phyloP scores from a whole-genome alignment of 164 flowering plant genomes.

The Vitis labrusca region DNA sequence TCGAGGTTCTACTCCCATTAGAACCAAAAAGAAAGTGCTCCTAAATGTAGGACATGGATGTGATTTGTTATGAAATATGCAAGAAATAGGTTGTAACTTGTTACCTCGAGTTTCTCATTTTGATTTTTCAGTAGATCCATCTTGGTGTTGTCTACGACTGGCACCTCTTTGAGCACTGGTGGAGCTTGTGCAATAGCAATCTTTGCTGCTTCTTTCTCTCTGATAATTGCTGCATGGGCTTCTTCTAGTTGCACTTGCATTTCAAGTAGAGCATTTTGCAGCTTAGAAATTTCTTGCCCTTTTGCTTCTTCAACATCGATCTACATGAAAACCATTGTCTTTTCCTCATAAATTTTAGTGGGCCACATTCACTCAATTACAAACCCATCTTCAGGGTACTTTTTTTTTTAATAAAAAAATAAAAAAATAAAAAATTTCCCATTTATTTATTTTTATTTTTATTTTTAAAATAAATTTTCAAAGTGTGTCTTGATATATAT shows the following conservation, averaged over 20 bases:
- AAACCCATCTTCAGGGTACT: not conserved
- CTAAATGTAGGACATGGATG: not conserved
- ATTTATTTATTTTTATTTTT: not conserved
- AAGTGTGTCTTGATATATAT: too few relatives aligned
- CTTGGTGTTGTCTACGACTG: slow-evolving; percentile 65
- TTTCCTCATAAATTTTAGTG: too few relatives aligned
- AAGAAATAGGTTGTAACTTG: not conserved
- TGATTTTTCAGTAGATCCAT: slow-evolving; percentile 50
- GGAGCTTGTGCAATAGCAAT: slow-evolving; percentile 79
- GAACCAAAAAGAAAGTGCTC: too few relatives aligned
- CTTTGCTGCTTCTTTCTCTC: slow-evolving; percentile 77
- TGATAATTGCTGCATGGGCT: slow-evolving; percentile 56
- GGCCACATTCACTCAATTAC: slow-evolving; percentile 7
- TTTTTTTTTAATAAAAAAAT: too few relatives aligned
- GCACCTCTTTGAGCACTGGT: slow-evolving; percentile 74
- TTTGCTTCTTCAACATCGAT: slow-evolving; percentile 79
- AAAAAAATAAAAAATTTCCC: not conserved
- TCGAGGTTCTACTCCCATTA: too few relatives aligned
- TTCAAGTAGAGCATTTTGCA: slow-evolving; percentile 59
- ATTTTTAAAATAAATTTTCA: too few relatives aligned
- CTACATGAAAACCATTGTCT: slow-evolving; percentile 27
- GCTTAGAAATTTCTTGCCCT: slow-evolving; percentile 67
- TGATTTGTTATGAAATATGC: not conserved
- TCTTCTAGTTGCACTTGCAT: slow-evolving; percentile 67
- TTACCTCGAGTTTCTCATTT: slow-evolving; percentile 68